Evolutionary conservation across 2,329 filamentous ascomycete species (phyloP).

Genomic region (Colletotrichum zoysiae): DNA sequence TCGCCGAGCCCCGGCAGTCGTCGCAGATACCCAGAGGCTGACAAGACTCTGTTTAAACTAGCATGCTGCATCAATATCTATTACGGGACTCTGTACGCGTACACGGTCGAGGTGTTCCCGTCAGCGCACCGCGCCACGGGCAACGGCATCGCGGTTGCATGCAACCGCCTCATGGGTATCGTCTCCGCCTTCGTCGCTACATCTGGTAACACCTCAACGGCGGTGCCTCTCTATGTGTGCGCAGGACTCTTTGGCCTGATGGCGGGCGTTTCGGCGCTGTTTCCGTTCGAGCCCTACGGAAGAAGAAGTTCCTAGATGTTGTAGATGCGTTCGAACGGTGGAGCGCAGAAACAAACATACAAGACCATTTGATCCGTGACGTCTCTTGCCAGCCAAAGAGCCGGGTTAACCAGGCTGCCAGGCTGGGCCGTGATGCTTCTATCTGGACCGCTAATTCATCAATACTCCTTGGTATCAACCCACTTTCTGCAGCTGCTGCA

Average conservation of each 20-base stretch:
- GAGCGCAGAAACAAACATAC: not conserved
- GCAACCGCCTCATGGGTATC: conserved; percentile 81
- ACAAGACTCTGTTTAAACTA: conserved; percentile 47
- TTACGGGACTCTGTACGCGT: conserved; percentile 76
- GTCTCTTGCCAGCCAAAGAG: not conserved
- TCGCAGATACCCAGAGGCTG: not conserved
- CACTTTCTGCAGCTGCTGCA: not conserved
- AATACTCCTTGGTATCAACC: not conserved
- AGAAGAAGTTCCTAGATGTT: conserved; percentile 58
- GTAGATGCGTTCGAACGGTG: not conserved
- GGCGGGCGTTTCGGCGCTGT: conserved; percentile 67
- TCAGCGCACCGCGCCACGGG: conserved; percentile 80
- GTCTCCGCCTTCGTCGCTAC: conserved; percentile 76
- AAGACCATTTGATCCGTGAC: not conserved
- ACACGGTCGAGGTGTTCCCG: conserved; percentile 73
- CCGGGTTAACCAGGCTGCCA: not conserved
- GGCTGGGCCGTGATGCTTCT: not conserved
- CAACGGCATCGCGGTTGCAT: conserved; percentile 78
- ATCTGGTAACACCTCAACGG: conserved; percentile 69
- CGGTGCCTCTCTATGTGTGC: conserved; percentile 77
- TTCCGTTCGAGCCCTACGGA: conserved; percentile 78
- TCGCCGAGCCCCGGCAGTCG: not conserved
- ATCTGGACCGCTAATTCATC: not conserved
- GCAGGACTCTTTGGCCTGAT: conserved; percentile 74
- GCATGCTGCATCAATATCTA: conserved; percentile 78